phyloP scores from a whole-genome alignment of 2,329 filamentous ascomycete species.

The Arachnomyces sp. region DNA sequence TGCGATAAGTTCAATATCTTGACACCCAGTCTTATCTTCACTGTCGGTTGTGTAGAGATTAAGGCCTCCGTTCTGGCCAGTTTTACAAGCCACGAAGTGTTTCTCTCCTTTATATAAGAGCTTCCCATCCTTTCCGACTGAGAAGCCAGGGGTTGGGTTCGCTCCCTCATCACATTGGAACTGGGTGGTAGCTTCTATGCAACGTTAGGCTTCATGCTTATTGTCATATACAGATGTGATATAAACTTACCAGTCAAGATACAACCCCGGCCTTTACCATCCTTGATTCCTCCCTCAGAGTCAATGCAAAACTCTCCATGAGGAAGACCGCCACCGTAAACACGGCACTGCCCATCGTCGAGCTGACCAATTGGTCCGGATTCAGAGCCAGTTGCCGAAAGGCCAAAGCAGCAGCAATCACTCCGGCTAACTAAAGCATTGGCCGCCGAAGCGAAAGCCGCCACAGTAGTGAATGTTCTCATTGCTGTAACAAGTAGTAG shows the following conservation, averaged over 20 bases:
- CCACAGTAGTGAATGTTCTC: slow-evolving; percentile 30
- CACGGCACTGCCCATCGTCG: slow-evolving; percentile 52
- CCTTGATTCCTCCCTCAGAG: slow-evolving; percentile 46
- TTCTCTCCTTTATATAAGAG: slow-evolving; percentile 45
- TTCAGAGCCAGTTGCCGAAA: slow-evolving; percentile 42
- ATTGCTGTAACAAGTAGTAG: slow-evolving; percentile 20
- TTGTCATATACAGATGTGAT: slow-evolving; percentile 4
- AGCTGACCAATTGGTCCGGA: slow-evolving; percentile 53
- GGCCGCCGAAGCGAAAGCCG: slow-evolving; percentile 33
- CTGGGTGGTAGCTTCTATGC: slow-evolving; percentile 46
- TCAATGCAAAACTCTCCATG: slow-evolving; percentile 48
- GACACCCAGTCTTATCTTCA: slow-evolving; percentile 25
- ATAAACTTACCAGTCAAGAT: slow-evolving; percentile 50
- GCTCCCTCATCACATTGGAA: slow-evolving; percentile 54
- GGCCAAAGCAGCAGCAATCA: slow-evolving; percentile 44
- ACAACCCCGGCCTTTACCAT: slow-evolving; percentile 51
- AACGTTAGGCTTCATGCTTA: slow-evolving; percentile 13
- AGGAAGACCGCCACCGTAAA: slow-evolving; percentile 41
- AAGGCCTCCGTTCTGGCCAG: slow-evolving; percentile 32
- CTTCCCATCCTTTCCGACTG: slow-evolving; percentile 44
- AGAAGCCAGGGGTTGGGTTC: slow-evolving; percentile 47
- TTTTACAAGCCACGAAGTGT: slow-evolving; percentile 54
- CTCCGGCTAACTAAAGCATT: slow-evolving; percentile 34
- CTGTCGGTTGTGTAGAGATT: slow-evolving; percentile 36
- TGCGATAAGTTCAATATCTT: slow-evolving; percentile 25